phyloP scores from a whole-genome alignment of 2,329 filamentous ascomycete species.

The Ceratocystis lukuohia region DNA sequence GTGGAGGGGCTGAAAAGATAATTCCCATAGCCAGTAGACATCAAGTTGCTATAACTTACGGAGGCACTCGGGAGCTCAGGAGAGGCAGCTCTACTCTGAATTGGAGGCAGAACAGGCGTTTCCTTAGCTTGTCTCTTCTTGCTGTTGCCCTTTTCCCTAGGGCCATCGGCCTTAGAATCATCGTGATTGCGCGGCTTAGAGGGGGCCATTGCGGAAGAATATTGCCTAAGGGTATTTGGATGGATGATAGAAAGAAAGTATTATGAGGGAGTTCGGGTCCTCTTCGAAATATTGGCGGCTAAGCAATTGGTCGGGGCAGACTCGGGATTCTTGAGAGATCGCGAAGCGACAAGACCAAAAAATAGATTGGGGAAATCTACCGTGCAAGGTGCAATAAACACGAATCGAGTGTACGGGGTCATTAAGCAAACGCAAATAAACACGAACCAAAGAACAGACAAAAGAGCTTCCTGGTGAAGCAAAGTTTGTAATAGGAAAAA shows the following conservation, averaged over 20 bases:
- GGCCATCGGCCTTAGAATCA: conserved; percentile 33
- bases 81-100: conserved; percentile 14
- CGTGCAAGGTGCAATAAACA: conserved; percentile 21
- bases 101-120: conserved; percentile 22
- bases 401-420: neutral
- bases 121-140: conserved; percentile 33
- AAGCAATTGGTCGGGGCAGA: conserved; percentile 5
- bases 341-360: conserved; percentile 5
- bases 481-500: neutral
- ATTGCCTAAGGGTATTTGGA: neutral
- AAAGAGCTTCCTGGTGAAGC: neutral
- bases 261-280: no score
- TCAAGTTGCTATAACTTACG: conserved; percentile 13
- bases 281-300: neutral
- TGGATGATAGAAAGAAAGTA: neutral
- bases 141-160: conserved; percentile 24
- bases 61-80: conserved; percentile 16
- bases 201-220: conserved; percentile 30
- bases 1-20: neutral
- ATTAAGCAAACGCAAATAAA: neutral
- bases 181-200: conserved; percentile 36
- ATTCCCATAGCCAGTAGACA: neutral
- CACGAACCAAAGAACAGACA: neutral
- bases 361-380: conserved; percentile 6
- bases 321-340: conserved; percentile 14